Evolutionary conservation across 148 eudicot species (phyloP).

Genomic region (Camellia granthamiana): DNA sequence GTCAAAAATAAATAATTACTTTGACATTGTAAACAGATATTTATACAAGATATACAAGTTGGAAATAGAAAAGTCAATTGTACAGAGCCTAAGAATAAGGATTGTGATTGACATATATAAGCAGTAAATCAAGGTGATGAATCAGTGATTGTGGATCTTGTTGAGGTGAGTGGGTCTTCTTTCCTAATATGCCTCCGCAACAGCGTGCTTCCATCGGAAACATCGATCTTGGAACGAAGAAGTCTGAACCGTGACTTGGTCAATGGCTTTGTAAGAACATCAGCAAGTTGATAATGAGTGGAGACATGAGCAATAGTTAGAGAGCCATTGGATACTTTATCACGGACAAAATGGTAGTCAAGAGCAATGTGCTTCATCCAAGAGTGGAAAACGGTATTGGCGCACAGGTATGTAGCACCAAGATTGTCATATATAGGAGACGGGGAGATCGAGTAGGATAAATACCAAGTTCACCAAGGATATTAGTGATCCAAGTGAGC

Average conservation of each 20-base stretch:
- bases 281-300: not conserved
- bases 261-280: constrained; percentile 10
- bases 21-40: not conserved
- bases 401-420: constrained; percentile 16
- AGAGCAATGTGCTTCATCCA: constrained; percentile 8
- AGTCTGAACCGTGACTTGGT: not conserved
- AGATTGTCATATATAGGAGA: not conserved
- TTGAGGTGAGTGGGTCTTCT: not conserved
- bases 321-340: constrained; percentile 1
- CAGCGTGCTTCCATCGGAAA: not conserved
- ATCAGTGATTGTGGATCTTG: not conserved
- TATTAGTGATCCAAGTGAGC: not conserved
- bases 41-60: not conserved
- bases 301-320: constrained; percentile 1
- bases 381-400: constrained; percentile 10
- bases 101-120: not conserved
- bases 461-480: not conserved
- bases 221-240: constrained; percentile 6
- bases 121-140: not conserved
- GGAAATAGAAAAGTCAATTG: not conserved
- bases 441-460: not conserved
- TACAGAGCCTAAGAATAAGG: not conserved
- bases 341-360: constrained; percentile 12
- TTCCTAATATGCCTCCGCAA: constrained; percentile 8
- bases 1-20: not conserved